Conservation (phyloP, 768 basidiomycete species). For the Phanerochaete carnosa region DNA sequence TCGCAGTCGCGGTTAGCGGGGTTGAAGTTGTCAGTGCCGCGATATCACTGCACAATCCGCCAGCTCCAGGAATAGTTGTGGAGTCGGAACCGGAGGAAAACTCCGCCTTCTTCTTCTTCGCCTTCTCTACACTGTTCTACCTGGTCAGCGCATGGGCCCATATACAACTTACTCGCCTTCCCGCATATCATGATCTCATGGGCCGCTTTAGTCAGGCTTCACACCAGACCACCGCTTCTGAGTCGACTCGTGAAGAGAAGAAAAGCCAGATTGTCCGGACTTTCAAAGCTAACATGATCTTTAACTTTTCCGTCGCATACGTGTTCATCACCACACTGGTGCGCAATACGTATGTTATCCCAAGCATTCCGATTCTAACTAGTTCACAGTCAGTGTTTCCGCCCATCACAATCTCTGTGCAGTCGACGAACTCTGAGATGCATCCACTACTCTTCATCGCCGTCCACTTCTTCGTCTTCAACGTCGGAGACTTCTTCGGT, state of each 20-base stretch:
- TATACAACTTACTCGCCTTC: constrained; percentile 52
- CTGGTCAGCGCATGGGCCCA: constrained; percentile 51
- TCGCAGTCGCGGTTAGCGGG: constrained; percentile 76
- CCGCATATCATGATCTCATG: constrained; percentile 55
- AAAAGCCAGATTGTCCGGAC: constrained; percentile 47
- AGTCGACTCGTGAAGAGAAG: constrained; percentile 21
- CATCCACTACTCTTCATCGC: constrained; percentile 85
- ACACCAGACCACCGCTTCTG: neutral
- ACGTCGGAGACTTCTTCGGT: constrained; percentile 67
- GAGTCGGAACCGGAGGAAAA: constrained; percentile 49
- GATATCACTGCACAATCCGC: constrained; percentile 44
- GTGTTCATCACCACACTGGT: constrained; percentile 82
- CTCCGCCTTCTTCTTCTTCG: constrained; percentile 76
- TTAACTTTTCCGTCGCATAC: constrained; percentile 71
- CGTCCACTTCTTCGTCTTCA: constrained; percentile 75
- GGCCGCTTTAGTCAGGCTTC: constrained; percentile 28
- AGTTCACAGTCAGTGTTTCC: constrained; percentile 75
- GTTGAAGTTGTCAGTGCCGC: constrained; percentile 70
- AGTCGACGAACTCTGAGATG: constrained; percentile 56
- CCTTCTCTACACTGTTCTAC: constrained; percentile 65
- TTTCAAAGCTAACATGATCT: constrained; percentile 61
- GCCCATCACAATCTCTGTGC: constrained; percentile 76
- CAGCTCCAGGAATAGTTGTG: neutral
- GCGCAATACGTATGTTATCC: constrained; percentile 19
- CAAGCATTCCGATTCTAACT: constrained; percentile 1